phyloP scores from a whole-genome alignment of 78 protist genomes.

The Dictyostelium discoideum region dicty_2.7 NC_007089.4:5950501-5951000 shows the following conservation, averaged over 20 bases:
- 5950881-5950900: conserved; percentile 96
- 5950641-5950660: too few relatives aligned
- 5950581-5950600: conserved; percentile 94
- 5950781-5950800: conserved; percentile 97
- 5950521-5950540: conserved; percentile 85
- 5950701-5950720: background rate
- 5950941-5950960: conserved; percentile 93
- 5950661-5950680: background rate
- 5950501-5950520: conserved; percentile 98
- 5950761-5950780: conserved; percentile 98
- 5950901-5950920: conserved; percentile 88
- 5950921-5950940: conserved; percentile 93
- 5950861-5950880: conserved; percentile 94
- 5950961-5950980: conserved; percentile 77
- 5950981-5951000: conserved; percentile 90
- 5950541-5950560: conserved; percentile 98
- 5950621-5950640: conserved; percentile 93
- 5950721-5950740: conserved; percentile 94
- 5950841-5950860: conserved; percentile 87
- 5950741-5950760: conserved; percentile 98
- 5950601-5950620: conserved; percentile 97
- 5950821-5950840: conserved; percentile 88
- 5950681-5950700: background rate
- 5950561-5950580: conserved; percentile 93
- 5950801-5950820: conserved; percentile 96